Conservation (phyloP, 805 yeast genomes). For the Wickerhamiella nectarea region DNA sequence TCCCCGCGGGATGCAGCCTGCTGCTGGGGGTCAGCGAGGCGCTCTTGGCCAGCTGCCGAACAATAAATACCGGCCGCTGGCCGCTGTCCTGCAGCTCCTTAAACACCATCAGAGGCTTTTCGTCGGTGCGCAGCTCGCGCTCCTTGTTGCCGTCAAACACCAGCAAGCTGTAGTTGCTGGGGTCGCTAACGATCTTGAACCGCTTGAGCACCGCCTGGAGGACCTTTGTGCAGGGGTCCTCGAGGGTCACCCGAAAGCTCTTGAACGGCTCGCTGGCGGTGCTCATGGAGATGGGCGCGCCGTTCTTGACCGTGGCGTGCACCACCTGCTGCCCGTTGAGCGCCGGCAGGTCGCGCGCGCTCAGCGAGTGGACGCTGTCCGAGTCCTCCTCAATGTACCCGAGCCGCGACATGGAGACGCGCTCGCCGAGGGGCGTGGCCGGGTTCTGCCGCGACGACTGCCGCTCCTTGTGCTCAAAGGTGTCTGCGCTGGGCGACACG, state of each 20-base stretch:
- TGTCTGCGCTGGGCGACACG: background rate
- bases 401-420: background rate
- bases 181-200: conserved; percentile 66
- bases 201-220: conserved; percentile 79
- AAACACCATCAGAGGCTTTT: conserved; percentile 75
- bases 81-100: conserved; percentile 78
- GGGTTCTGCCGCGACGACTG: background rate
- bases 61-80: conserved; percentile 81
- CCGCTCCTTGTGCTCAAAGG: background rate
- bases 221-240: conserved; percentile 81
- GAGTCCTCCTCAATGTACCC: conserved; percentile 6
- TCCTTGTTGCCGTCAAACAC: conserved; percentile 88
- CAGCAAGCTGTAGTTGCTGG: conserved; percentile 79
- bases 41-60: conserved; percentile 48
- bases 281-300: conserved; percentile 8
- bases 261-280: conserved; percentile 51
- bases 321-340: conserved; percentile 6
- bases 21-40: conserved; percentile 5
- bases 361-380: conserved; percentile 14
- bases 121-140: conserved; percentile 66
- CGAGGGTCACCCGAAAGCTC: conserved; percentile 65
- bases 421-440: background rate
- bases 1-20: conserved; percentile 6
- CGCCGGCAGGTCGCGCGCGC: conserved; percentile 10
- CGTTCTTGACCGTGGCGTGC: conserved; percentile 7